A percentile compares a stretch with the other conserved stretches of the same genome.
Evolutionary conservation across 257 asterid species (phyloP).

Genomic region (Rubia yunnanensis): DNA sequence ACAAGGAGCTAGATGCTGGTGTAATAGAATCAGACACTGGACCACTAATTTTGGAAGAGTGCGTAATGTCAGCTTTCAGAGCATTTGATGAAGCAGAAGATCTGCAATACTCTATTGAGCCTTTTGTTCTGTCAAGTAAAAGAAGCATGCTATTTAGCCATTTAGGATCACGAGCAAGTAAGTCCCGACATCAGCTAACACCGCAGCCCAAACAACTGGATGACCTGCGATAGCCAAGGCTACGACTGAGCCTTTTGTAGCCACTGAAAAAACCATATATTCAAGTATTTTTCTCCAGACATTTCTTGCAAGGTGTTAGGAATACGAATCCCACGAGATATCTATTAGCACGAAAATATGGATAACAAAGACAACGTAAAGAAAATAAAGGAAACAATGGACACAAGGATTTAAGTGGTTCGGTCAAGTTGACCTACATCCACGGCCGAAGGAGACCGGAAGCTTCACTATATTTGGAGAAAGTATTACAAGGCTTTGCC

Average conservation of each 20-base stretch:
- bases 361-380: too few relatives aligned
- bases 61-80: conserved; percentile 8
- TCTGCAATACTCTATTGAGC: conserved; percentile 11
- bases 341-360: too few relatives aligned
- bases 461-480: too few relatives aligned
- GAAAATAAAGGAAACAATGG: too few relatives aligned
- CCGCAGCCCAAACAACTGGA: conserved; percentile 91
- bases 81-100: conserved; percentile 11
- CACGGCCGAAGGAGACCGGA: too few relatives aligned
- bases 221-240: conserved; percentile 72
- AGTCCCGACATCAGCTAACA: conserved; percentile 64
- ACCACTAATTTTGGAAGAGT: conserved; percentile 15
- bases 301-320: conserved; percentile 44
- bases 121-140: conserved; percentile 21
- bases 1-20: neutral
- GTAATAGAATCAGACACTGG: neutral
- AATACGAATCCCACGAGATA: too few relatives aligned
- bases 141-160: conserved; percentile 85
- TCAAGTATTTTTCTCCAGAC: conserved; percentile 48
- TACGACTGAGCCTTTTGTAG: conserved; percentile 48
- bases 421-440: too few relatives aligned
- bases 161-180: conserved; percentile 66
- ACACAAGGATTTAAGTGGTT: too few relatives aligned
- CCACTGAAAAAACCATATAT: conserved; percentile 44
- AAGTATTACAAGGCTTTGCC: too few relatives aligned